Evolutionary conservation across 495 filamentous ascomycete species (phyloP), one percentile per base, ranked within the genome.

Genomic region (Penicillium arizonense): DNA sequence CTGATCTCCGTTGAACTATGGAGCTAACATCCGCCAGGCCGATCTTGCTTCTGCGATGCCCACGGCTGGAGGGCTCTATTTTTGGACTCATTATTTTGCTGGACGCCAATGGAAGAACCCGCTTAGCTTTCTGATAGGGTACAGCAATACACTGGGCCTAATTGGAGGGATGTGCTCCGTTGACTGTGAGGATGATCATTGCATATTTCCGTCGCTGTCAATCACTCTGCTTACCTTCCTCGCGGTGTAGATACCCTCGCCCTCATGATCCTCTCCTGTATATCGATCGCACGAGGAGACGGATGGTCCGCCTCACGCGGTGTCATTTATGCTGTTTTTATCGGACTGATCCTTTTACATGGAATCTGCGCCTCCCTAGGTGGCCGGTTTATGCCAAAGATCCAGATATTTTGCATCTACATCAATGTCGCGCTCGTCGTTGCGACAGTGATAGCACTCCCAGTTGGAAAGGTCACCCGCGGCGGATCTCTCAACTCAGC

Each of bases 21-120:
- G 20, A n/a, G 16, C 14, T 34, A 8, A 42, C 20, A 21, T 40
- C 33, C 3, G 13, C 20, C 37, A 80, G 76, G 82, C 85, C 16
- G 85, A 88, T 65, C 72, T 88, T 45, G 84, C 81, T 1, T 82
- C 77, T 39, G 81, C 85, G 0, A 86, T 88, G 82, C 85, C 85
- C 2, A 88, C 85, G 1, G 80, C 79, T 7, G 85, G 85, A 4
- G 84, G 84, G 10, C 61, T 88, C 3, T 87, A 87, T 62, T 87
- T 77, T 75, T 86, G 84, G 85, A 87, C 85, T n/a, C 84, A 87
- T 62, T 85, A 80, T 59, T 86, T 87, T 55, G 76, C 81, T 13
- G 78, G 74, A 2, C 74, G 76, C 2, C 79, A 76, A 50, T 82
- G 70, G 24, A 76, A 84, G 36, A 86, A 82, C 52, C 75, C 82